phyloP scores from a whole-genome alignment of 1,284 basidiomycete species.

The Cutaneotrichosporon sp. region DNA sequence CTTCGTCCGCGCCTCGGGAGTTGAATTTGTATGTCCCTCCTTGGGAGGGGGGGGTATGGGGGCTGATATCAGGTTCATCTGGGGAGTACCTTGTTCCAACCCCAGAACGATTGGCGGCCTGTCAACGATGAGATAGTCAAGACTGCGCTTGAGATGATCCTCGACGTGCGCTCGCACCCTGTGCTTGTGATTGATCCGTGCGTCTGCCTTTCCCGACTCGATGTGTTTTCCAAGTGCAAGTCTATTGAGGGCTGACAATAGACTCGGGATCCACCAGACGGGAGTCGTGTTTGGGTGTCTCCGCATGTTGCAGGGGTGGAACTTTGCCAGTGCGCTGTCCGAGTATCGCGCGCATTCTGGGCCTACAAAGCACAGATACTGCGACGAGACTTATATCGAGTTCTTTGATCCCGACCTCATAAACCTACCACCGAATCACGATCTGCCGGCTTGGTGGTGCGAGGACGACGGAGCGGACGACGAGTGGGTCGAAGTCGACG shows the following conservation, averaged over 20 bases:
- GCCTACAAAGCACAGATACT: conserved; percentile 46
- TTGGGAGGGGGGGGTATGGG: too few relatives aligned
- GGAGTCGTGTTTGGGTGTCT: conserved; percentile 49
- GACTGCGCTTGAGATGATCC: conserved; percentile 45
- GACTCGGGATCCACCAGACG: conserved; percentile 51
- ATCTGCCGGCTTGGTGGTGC: conserved; percentile 43
- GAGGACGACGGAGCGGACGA: conserved; percentile 20
- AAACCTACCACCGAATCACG: conserved; percentile 39
- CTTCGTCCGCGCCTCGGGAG: conserved; percentile 29
- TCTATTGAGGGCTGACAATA: conserved; percentile 14
- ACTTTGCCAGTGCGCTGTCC: conserved; percentile 48
- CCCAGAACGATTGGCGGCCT: conserved; percentile 47
- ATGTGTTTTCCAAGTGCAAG: too few relatives aligned
- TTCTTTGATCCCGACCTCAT: conserved; percentile 50
- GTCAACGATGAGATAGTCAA: conserved; percentile 50
- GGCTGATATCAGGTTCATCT: conserved; percentile 40
- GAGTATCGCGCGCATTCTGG: conserved; percentile 52
- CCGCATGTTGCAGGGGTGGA: conserved; percentile 50
- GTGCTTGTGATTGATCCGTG: conserved; percentile 50
- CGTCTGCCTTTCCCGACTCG: conserved; percentile 13
- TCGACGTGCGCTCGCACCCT: conserved; percentile 43
- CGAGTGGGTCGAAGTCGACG: conserved; percentile 23
- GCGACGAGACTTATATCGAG: conserved; percentile 54
- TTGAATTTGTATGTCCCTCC: conserved; percentile 41
- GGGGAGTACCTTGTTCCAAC: conserved; percentile 44